Evolutionary conservation across 352 stramenopile species (phyloP), one percentile per base, ranked within the genome.

Genomic region (Phytophthora pisi): DNA sequence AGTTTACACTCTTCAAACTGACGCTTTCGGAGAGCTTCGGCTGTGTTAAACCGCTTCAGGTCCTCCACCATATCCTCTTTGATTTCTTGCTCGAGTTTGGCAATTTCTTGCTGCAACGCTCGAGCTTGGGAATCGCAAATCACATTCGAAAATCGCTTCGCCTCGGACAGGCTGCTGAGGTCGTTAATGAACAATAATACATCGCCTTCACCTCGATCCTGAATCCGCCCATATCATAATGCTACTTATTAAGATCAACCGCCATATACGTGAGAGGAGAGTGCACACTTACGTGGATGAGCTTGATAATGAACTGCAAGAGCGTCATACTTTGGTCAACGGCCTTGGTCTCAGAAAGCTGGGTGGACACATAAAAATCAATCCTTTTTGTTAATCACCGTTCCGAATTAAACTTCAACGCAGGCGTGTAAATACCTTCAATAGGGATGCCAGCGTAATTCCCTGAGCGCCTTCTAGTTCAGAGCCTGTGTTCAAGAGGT

Each of bases 281-380:
- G 30, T 51, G 20, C 24, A 75, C 84, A 75, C 84, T 45, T 74
- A 91, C 86, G 20, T 94, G 81, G 51, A 94, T 90, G 23, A 94
- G 74, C 50, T 87, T 83, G 57, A 91, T 77, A 57, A 91, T 90
- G 49, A 92, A 95, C 46, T 93, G 84, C 38, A 93, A 67, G 2
- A 95, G 61, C 5, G 84, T 93, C 52, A 85, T 84, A 24, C 66
- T 90, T 63, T 83, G 78, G 60, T 93, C 85, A 11, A 92, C 77
- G 4, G 87, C 86, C 60, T 93, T 92, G n/a, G 87, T 95, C 52
- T 95, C 87, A 0, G 87, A 93, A 4, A 95, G 69, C 80, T 92
- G 30, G 2, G 3, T 2, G 13, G 36, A 9, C 8, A 31, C 9
- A 53, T 7, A 5, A 47, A n/a, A 10, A 9, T 4, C 9, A 15